Percentiles rank a stretch among this genome's conserved stretches.
Conservation (phyloP, 2,329 filamentous ascomycete species). For the Pseudogymnoascus sp. region DNA sequence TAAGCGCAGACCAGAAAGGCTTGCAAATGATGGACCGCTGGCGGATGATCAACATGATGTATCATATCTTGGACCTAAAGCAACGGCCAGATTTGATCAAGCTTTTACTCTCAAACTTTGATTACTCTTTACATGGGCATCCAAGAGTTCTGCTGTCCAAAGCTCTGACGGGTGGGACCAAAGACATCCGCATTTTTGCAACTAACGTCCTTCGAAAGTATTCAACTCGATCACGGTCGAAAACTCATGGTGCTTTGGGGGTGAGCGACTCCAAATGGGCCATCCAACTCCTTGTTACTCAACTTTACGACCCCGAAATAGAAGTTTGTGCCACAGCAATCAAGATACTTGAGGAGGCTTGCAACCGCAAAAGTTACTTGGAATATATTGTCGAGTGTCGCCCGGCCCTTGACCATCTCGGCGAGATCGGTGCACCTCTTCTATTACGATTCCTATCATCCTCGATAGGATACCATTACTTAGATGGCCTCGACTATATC, state of each 20-base stretch:
- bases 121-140: conserved; percentile 83
- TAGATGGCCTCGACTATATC: conserved; percentile 95
- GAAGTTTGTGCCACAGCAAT: conserved; percentile 94
- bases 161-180: conserved; percentile 82
- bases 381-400: conserved; percentile 97
- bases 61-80: conserved; percentile 89
- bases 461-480: conserved; percentile 93
- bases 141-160: conserved; percentile 89
- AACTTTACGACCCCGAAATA: conserved; percentile 94
- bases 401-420: conserved; percentile 87
- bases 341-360: conserved; percentile 95
- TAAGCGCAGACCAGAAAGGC: conserved; percentile 77
- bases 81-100: conserved; percentile 89
- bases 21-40: conserved; percentile 87
- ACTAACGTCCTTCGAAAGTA: conserved; percentile 85
- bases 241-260: conserved; percentile 33
- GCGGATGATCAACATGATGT: conserved; percentile 99
- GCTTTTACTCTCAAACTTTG: conserved; percentile 80
- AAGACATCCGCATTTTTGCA: conserved; percentile 83
- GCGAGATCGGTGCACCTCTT: conserved; percentile 91
- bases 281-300: conserved; percentile 92
- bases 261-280: conserved; percentile 83
- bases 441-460: conserved; percentile 89
- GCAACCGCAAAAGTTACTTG: conserved; percentile 81
- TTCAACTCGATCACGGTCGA: conserved; percentile 50